phyloP scores from a whole-genome alignment of 2,329 filamentous ascomycete species.

The Macrophomina pseudophaseolina region DNA sequence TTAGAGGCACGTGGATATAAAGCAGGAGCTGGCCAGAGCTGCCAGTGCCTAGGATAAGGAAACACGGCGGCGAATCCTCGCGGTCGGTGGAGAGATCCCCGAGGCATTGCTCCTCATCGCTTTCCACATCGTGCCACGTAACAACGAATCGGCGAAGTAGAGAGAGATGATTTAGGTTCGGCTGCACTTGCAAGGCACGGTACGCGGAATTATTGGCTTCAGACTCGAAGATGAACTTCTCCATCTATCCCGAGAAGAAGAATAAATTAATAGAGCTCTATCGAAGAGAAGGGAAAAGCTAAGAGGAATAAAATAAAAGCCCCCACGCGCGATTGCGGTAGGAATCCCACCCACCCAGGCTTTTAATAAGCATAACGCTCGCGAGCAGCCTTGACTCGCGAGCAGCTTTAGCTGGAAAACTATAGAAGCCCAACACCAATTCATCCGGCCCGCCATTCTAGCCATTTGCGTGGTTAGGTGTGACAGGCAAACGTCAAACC shows the following conservation, averaged over 20 bases:
- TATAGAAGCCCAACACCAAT: background rate
- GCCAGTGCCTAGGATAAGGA: background rate
- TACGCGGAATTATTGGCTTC: background rate
- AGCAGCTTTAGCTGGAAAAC: too few relatives aligned
- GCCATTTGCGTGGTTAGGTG: background rate
- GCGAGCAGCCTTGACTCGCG: conserved; percentile 11
- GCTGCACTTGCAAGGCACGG: background rate
- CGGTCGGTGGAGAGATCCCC: background rate
- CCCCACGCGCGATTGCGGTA: background rate
- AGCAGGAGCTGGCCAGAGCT: background rate
- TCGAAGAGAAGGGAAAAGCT: background rate
- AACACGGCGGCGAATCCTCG: background rate
- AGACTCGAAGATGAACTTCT: background rate
- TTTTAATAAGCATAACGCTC: background rate
- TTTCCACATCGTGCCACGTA: background rate
- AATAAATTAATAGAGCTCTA: conserved; percentile 9
- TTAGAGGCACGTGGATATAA: background rate
- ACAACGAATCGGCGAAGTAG: background rate
- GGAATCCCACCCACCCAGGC: conserved; percentile 13
- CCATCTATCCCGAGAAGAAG: background rate
- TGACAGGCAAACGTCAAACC: background rate
- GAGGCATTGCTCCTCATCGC: background rate
- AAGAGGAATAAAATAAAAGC: conserved; percentile 4
- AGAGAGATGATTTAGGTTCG: background rate
- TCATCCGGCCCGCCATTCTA: conserved; percentile 13